Evolutionary conservation across 257 asterid species (phyloP), one percentile per base, ranked within the genome.

Genomic region (Datura wrightii): DNA sequence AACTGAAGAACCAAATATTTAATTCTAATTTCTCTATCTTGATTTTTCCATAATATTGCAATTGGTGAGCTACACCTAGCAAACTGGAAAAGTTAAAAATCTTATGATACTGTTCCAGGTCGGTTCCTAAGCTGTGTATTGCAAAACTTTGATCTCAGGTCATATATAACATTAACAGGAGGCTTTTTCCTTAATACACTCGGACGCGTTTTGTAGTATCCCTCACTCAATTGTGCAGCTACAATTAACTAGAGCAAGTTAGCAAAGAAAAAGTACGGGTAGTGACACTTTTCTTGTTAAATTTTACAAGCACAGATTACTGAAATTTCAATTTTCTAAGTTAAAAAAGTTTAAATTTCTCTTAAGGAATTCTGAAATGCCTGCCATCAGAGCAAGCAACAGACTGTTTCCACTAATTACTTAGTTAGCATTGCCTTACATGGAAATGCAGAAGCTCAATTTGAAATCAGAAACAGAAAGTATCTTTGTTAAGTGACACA

Each of bases 401-500:
- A 71, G 4, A 46, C 41, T 7, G 8, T 42, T 9, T 72, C n/a
- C 39, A 18, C 3, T 1, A 44, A 44, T 44, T 10, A 44, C 39
- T 42, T 19, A 16, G 79, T 69, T 70, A 70, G 8, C 18, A 2
- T 70, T 41, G 55, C 55, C 37, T 70, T 71, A 19, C 80, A n/a
- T 72, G 58, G 37, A 72, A 41, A 72, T 72, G 80, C 58, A 44
- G 58, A 34, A 44, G 60, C 60, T 55, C 60, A 55, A 55, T 15
- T 55, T 55, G 19, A 55, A 55, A 16, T 55, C 15, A 55, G 8
- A 55, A 53, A 53, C 16, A 55, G n/a, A 55, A 15, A 55, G 60
- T 5, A 15, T 55, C n/a, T 55, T 55, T 55, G 19, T 55, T 55
- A 1, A 54, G 60, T 14, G 24, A 8, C 19, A 8, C 19, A 55